A percentile compares a stretch with the other conserved stretches of the same genome.
Conservation (phyloP, 2,329 filamentous ascomycete species). For the Sphaerulina musiva region DNA sequence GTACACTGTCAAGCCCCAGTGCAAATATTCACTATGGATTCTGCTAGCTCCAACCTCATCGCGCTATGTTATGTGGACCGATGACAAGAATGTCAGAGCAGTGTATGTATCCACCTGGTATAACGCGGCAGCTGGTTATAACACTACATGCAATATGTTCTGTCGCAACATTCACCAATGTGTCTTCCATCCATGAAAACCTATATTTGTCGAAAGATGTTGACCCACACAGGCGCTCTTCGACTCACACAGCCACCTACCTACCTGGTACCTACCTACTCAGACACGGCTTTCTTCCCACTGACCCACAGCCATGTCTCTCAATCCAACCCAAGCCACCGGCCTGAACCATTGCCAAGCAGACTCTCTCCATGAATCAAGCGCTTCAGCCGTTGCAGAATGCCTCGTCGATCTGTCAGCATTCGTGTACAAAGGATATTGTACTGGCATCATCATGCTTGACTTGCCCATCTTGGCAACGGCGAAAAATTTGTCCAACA, state of each 20-base stretch:
- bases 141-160: neutral
- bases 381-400: conserved; percentile 9
- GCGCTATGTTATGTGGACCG: too few species aligned
- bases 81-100: neutral
- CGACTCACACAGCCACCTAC: too few species aligned
- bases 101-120: neutral
- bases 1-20: too few species aligned
- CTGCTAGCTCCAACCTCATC: too few species aligned
- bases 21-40: too few species aligned
- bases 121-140: too few species aligned
- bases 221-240: too few species aligned
- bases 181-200: too few species aligned
- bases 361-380: neutral
- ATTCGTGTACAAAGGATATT: conserved; percentile 15
- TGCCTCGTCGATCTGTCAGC: conserved; percentile 10
- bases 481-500: conserved; percentile 5
- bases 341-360: neutral
- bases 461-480: conserved; percentile 5
- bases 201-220: too few species aligned
- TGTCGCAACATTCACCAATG: neutral
- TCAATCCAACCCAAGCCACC: too few species aligned
- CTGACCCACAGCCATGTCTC: neutral
- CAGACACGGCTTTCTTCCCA: neutral
- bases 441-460: conserved; percentile 4
- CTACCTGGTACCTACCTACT: too few species aligned